These are phyloP conservation scores for Carex scoparia DNA, from an alignment of 176 grass and related monocot species.

Conservation along the genomic window DNA sequence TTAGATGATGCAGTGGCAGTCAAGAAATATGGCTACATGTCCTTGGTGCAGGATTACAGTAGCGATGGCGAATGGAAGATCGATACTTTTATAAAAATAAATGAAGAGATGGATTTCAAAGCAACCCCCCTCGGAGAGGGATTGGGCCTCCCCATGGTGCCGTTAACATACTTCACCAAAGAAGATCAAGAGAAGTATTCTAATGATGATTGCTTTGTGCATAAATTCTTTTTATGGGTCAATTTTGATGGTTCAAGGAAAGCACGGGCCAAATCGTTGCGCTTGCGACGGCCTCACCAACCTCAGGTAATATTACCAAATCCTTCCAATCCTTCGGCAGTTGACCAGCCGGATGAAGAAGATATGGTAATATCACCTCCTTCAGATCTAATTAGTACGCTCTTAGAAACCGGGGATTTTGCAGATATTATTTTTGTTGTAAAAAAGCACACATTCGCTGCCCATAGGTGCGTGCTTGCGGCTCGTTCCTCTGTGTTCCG, in stretches of 20 bases:
- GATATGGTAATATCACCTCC: background rate
- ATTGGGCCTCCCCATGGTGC: background rate
- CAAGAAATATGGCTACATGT: conserved; percentile 8
- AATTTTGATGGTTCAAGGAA: background rate
- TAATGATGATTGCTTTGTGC: background rate
- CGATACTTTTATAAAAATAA: background rate
- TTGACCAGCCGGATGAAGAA: background rate
- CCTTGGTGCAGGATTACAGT: background rate
- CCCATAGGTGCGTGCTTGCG: conserved; percentile 1
- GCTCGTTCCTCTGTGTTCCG: conserved; percentile 15
- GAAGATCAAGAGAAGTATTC: background rate
- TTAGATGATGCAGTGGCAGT: background rate
- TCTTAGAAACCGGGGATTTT: background rate
- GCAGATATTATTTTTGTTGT: background rate
- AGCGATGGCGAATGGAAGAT: background rate
- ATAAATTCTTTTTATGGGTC: conserved; percentile 6
- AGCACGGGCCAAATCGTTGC: background rate
- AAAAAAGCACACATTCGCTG: background rate
- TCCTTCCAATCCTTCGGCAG: too few species aligned
- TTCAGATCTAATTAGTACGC: background rate
- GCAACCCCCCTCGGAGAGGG: background rate
- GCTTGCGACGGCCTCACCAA: background rate
- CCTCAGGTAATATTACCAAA: background rate
- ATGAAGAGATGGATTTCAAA: conserved; percentile 9
- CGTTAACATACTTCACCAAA: conserved; percentile 1